Evolutionary conservation across 305 asterid species (phyloP).

Genomic region (Fraxinus dipetala): DNA sequence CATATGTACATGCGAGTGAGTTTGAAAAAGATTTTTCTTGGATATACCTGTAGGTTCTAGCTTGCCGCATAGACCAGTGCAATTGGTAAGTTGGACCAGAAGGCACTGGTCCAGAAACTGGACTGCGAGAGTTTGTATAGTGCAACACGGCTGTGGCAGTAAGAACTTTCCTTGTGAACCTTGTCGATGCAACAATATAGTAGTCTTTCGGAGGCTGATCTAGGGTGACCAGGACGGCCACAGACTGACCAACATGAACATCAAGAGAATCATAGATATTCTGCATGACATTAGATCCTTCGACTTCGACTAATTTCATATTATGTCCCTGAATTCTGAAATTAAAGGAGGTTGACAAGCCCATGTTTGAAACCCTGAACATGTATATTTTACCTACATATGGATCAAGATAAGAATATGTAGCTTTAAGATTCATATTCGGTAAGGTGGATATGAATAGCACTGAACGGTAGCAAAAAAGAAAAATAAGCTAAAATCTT

Average conservation of each 20-base stretch:
- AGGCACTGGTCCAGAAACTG: constrained; percentile 69
- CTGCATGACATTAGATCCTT: constrained; percentile 88
- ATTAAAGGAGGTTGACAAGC: constrained; percentile 62
- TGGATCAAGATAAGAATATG: neutral
- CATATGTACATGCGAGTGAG: neutral
- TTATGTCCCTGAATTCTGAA: constrained; percentile 87
- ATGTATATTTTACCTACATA: constrained; percentile 77
- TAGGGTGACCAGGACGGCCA: constrained; percentile 63
- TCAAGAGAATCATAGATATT: constrained; percentile 66
- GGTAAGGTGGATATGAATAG: neutral
- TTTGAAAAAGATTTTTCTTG: neutral
- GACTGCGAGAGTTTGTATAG: constrained; percentile 54
- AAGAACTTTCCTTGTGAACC: constrained; percentile 51
- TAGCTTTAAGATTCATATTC: neutral
- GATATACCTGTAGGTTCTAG: constrained; percentile 65
- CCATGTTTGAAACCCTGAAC: constrained; percentile 83
- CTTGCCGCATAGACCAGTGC: constrained; percentile 78
- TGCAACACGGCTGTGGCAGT: constrained; percentile 53
- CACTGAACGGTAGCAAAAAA: neutral
- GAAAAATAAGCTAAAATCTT: neutral
- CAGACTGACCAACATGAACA: constrained; percentile 79
- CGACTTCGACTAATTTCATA: constrained; percentile 88
- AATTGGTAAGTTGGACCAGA: constrained; percentile 48
- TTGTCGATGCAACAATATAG: constrained; percentile 73
- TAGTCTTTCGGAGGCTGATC: constrained; percentile 75